Evolutionary conservation across 257 asterid genomes (phyloP).

Genomic region (Nicotiana benthamiana): DNA sequence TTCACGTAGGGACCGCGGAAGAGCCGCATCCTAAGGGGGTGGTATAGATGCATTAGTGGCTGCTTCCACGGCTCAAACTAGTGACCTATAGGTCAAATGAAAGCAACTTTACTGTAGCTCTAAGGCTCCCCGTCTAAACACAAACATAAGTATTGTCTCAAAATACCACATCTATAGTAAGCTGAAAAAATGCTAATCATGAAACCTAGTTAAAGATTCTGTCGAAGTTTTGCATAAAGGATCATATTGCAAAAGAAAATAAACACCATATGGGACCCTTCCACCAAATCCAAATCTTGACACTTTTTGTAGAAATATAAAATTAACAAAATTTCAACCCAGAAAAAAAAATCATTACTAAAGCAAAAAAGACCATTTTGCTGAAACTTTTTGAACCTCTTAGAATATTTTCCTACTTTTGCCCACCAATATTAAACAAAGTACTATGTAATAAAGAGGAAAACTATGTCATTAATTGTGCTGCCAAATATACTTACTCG

Average conservation of each 20-base stretch:
- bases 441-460: neutral
- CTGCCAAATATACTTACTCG: conserved; percentile 37
- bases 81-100: too few species aligned
- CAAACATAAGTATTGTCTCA: neutral
- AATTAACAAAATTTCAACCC: neutral
- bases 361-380: neutral
- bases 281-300: neutral
- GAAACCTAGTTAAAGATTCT: neutral
- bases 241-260: neutral
- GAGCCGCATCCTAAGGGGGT: too few species aligned
- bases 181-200: neutral
- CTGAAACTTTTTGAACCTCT: conserved; percentile 1
- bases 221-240: neutral
- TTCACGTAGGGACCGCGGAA: too few species aligned
- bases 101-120: too few species aligned
- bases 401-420: neutral
- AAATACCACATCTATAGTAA: neutral
- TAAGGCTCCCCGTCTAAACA: too few species aligned
- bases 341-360: neutral
- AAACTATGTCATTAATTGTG: neutral
- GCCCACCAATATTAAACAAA: neutral
- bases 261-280: neutral
- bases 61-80: too few species aligned
- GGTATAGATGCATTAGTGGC: too few species aligned
- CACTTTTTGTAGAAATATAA: neutral